Conservation (phyloP, 306 rosid genomes). For the Cyclanthera cordifolia region DNA sequence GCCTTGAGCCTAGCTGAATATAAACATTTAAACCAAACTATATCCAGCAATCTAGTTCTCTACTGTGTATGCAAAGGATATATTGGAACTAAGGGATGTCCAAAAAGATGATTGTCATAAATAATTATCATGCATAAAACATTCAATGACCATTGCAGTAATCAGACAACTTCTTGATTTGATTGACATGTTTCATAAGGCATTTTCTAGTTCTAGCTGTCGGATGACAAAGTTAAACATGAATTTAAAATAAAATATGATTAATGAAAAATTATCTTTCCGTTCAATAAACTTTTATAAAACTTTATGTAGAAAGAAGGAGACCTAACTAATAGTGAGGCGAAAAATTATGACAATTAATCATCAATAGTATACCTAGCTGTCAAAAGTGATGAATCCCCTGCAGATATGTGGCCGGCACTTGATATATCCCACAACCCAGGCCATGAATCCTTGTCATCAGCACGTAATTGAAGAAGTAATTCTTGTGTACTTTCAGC, state of each 20-base stretch:
- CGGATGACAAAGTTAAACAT: neutral
- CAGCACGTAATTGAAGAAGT: constrained; percentile 76
- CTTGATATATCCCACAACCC: constrained; percentile 91
- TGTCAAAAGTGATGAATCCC: constrained; percentile 57
- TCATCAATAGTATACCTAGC: constrained; percentile 45
- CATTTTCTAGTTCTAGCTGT: neutral
- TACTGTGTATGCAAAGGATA: neutral
- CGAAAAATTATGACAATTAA: neutral
- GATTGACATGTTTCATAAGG: neutral
- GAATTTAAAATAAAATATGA: neutral
- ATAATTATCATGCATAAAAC: neutral
- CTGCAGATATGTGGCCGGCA: constrained; percentile 82
- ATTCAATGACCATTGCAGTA: neutral
- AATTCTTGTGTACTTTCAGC: constrained; percentile 66
- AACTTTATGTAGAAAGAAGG: neutral
- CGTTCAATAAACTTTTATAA: neutral
- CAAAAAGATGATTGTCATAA: neutral
- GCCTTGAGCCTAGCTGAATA: neutral
- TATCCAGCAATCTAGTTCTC: neutral
- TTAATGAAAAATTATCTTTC: neutral
- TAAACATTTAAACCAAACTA: neutral
- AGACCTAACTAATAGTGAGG: neutral
- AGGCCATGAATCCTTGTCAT: constrained; percentile 72
- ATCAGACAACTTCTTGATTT: neutral
- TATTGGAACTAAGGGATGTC: neutral